Evolutionary conservation across 768 basidiomycete genomes (phyloP), one percentile per base, ranked within the genome.

Genomic region (Obba rivulosa): DNA sequence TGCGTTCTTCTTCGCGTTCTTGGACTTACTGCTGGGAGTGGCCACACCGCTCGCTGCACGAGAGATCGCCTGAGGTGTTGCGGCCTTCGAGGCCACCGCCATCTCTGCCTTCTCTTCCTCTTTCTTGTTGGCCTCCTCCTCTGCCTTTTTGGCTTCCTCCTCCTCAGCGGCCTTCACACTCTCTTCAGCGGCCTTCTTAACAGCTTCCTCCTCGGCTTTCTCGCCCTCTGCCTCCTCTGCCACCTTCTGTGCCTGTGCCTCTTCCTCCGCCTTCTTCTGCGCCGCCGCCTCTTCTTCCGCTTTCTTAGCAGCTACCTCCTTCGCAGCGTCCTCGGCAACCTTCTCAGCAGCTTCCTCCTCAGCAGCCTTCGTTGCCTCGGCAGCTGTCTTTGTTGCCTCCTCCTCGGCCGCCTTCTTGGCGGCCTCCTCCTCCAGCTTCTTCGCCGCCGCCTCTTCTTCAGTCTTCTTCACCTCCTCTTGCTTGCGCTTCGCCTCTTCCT

Each of bases 391-490:
- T 2, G 52, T 50, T 23, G 31, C 17, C 43, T 52, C 46, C 23
- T 44, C 25, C 45, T 41, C 38, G 34, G 41, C 49, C 48, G 54
- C 54, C 34, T 56, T 59, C 45, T 49, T 50, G 10, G 46, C 55
- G 11, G 52, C 55, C 47, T 47, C 57, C 44, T 65, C 64, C 40
- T 59, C 59, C 22, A 56, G 54, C 50, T 60, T 57, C 49, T 59
- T 59, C 39, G 41, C 28, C 36, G 52, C 56, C 25, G 51, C 53
- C 35, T 45, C 44, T 24, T 47, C 43, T 39, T 51, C 49, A 24
- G 49, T 56, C 50, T 51, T 55, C 36, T 57, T 54, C 43, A 49
- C 48, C 43, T 54, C 52, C 37, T 59, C 56, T 41, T 53, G 56
- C 8, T 55, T 62, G 35, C 57, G 57, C 34, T 42, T 43, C 9